Evolutionary conservation across 2,329 filamentous ascomycete genomes (phyloP), one percentile per base, ranked within the genome.

Genomic region (Kalmusia sp.): DNA sequence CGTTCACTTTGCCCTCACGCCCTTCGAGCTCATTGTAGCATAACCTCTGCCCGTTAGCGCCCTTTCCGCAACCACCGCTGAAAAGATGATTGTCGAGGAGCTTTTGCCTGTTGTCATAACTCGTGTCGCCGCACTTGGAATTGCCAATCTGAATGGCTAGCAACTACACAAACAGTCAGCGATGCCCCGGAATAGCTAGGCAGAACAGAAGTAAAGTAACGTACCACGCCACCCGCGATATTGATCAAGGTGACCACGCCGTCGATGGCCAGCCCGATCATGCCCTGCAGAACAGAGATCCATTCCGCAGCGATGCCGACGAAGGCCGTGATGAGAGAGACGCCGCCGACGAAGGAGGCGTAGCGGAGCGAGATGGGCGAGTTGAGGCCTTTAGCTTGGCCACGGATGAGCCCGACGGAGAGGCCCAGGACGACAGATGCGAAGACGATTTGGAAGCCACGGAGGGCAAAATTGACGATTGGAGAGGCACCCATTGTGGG

Each of bases 211-310:
- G 12, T 25, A 24, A 59, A 11, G 9, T 28, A 28, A 61, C 62
- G 45, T 61, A 68, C 65, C 17, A 62, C 50, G 1, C 64, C 65
- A 6, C 60, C 63, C 5, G 59, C 54, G 4, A 64, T 25, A 33
- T 67, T 64, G 8, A 63, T 21, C 1, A 64, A 17, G 1, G 52
- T 19, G 5, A 66, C 27, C 1, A 62, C 9, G 1, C 37, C 54
- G 35, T 68, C 67, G 1, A 65, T 54, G 2, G 54, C 27, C n/a
- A 52, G 44, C 2, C 39, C 51, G n/a, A 69, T 49, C n/a, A 60
- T 56, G 8, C 55, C 56, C 25, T 60, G 50, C 11, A 67, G 37
- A 1, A 54, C 30, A 3, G 57, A 51, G 4, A 60, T 31, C 49
- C 50, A 59, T 9, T 49, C 54, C 6, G 55, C 35, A 8, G 58